Evolutionary conservation across 257 asterid genomes (phyloP), one percentile per base, ranked within the genome.

Genomic region (Nicotiana tabacum): DNA sequence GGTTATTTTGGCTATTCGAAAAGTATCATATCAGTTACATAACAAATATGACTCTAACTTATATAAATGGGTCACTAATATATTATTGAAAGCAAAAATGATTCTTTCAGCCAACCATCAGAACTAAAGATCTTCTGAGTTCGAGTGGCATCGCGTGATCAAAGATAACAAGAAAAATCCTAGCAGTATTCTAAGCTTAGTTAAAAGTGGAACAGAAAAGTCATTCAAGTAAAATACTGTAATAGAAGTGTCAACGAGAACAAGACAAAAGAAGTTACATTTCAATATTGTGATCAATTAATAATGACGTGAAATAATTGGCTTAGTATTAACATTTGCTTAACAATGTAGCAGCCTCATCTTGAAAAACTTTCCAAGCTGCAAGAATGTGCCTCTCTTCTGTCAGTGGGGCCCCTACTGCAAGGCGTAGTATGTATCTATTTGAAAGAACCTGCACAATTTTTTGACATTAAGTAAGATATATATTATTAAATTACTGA

Each of bases 351-450:
- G 93, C 85, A 82, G 97, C 98, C 83, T 88, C 91, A 61, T 92
- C 93, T 77, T 93, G 98, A 51, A 95, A 83, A 56, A 89, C 87
- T 61, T 86, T 83, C 98, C 98, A 93, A 58, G 97, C 97, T 80
- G 92, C 88, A 83, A 91, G 18, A 12, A 95, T 86, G 79, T 95
- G 98, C 78, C 90, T 91, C 88, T 91, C 93, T 87, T 95, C 97
- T 4, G 98, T 95, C 86, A 95, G 82, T 21, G 98, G 96, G 32
- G 96, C 97, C 80, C 98, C 98, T 21, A 95, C 90, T 1, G 92
- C 98, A 62, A 95, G 85, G 11, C 98, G 92, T 2, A 93, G 87
- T 7, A 90, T 83, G 68, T 88, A 93, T 86, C 83, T 95, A 74
- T 82, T 61, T 24, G 94, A 91, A 27, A 95, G 90, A 78, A 90